phyloP scores from a whole-genome alignment of 2,329 filamentous ascomycete genomes.

The Beauveria caledonica region DNA sequence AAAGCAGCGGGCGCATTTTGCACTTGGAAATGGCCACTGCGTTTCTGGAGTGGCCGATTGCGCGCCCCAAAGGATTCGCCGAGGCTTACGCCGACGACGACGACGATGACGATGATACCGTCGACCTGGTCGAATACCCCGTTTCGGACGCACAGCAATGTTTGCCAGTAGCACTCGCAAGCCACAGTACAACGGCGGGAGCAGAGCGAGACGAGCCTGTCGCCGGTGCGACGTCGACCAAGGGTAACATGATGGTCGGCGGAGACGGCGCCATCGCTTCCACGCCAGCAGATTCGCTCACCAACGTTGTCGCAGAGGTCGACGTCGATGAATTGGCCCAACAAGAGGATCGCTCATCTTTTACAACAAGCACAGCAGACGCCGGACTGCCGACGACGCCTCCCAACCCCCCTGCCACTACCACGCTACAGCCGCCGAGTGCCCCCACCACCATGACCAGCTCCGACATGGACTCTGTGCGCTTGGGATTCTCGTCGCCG shows the following conservation, averaged over 20 bases:
- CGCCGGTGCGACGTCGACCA: not conserved
- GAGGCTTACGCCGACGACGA: not conserved
- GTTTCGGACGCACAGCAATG: not conserved
- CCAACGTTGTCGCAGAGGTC: not conserved
- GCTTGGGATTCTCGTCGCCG: not conserved
- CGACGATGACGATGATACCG: not conserved
- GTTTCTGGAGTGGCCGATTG: not conserved
- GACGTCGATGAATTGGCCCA: not conserved
- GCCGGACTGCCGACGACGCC: not conserved
- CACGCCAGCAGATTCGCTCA: not conserved
- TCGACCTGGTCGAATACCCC: slow-evolving; percentile 7
- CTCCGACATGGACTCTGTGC: slow-evolving; percentile 1
- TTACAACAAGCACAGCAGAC: not conserved
- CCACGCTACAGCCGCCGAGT: not conserved
- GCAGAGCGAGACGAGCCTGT: not conserved
- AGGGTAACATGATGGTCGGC: not conserved
- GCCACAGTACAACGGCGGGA: not conserved
- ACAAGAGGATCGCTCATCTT: not conserved
- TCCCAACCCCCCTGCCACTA: not conserved
- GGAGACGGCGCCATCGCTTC: not conserved
- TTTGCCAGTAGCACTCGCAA: not conserved
- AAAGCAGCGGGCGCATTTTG: not conserved
- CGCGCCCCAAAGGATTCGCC: not conserved
- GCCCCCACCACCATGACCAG: not conserved
- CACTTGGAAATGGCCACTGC: not conserved